phyloP scores from a whole-genome alignment of 2,329 filamentous ascomycete species.

The Zalaria sp. region DNA sequence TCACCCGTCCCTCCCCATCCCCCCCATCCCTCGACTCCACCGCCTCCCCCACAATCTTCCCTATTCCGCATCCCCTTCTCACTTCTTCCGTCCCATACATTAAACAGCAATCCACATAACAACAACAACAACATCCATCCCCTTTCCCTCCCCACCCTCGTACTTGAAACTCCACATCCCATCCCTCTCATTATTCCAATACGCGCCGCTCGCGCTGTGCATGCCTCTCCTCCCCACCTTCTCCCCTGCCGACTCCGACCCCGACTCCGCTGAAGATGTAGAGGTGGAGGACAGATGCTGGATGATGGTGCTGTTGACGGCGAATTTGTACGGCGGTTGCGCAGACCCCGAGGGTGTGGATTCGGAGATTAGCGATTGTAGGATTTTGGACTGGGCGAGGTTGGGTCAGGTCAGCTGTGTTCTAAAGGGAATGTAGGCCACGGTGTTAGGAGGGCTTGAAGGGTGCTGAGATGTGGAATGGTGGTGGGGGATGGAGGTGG shows the following conservation, averaged over 20 bases:
- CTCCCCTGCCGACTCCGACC: not conserved
- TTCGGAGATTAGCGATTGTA: slow-evolving; percentile 64
- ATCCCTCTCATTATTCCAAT: slow-evolving; percentile 83
- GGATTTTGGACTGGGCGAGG: slow-evolving; percentile 51
- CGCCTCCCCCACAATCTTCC: too few species aligned
- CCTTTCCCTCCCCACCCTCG: slow-evolving; percentile 41
- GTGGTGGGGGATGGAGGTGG: too few species aligned
- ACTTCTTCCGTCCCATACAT: too few species aligned
- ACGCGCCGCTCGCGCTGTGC: slow-evolving; percentile 74
- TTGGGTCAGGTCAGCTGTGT: too few species aligned
- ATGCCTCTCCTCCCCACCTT: slow-evolving; percentile 71
- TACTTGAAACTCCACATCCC: slow-evolving; percentile 86
- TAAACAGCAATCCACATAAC: slow-evolving; percentile 64
- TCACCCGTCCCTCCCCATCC: not conserved
- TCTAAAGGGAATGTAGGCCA: too few species aligned
- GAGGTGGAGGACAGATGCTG: slow-evolving; percentile 70
- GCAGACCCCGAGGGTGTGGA: slow-evolving; percentile 43
- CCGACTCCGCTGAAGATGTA: slow-evolving; percentile 23
- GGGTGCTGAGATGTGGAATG: slow-evolving; percentile 17
- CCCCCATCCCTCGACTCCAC: too few species aligned
- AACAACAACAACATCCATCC: slow-evolving; percentile 37
- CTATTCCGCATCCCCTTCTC: too few species aligned
- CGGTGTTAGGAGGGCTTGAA: slow-evolving; percentile 17
- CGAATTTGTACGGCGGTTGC: slow-evolving; percentile 71
- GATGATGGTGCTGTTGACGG: slow-evolving; percentile 95